Evolutionary conservation across 805 yeast genomes (phyloP).

Genomic region (Barnettozyma sucrosica): DNA sequence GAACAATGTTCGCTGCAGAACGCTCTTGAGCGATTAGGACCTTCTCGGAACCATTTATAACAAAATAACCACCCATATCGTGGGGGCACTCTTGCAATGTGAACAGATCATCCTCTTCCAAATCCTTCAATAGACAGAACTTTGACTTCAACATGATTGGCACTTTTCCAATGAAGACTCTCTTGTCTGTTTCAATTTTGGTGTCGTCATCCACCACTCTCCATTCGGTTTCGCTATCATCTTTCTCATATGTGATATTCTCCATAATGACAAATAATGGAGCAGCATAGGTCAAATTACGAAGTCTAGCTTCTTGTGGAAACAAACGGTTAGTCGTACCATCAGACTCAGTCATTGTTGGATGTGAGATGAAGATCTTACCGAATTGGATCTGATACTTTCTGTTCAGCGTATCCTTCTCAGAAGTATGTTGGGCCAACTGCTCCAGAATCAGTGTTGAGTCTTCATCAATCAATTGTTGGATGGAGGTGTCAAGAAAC

Average conservation of each 20-base stretch:
- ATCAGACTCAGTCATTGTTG: conserved; percentile 98
- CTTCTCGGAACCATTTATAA: conserved; percentile 97
- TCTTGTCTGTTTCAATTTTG: conserved; percentile 62
- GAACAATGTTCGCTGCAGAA: conserved; percentile 97
- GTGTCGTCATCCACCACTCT: conserved; percentile 48
- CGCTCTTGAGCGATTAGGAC: conserved; percentile 98
- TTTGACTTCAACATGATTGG: conserved; percentile 97
- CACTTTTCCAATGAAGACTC: conserved; percentile 91
- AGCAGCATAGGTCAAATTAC: conserved; percentile 93
- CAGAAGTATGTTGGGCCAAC: conserved; percentile 95
- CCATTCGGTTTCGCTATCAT: conserved; percentile 71
- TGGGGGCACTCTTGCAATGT: conserved; percentile 97
- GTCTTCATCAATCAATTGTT: conserved; percentile 95
- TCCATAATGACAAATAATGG: conserved; percentile 95
- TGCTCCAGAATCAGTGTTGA: conserved; percentile 91
- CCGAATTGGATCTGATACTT: conserved; percentile 97
- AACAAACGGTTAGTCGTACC: conserved; percentile 99
- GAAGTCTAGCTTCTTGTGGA: conserved; percentile 96
- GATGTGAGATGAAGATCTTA: conserved; percentile 91
- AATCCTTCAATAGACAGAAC: conserved; percentile 86
- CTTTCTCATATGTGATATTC: conserved; percentile 78
- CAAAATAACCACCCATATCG: conserved; percentile 99
- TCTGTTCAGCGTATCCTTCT: conserved; percentile 82
- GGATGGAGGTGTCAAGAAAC: conserved; percentile 93
- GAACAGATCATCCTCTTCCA: conserved; percentile 89